These are phyloP conservation scores for Amanita pseudoporphyria DNA, from an alignment of 768 basidiomycete genomes.

Conservation along the genomic window DNA sequence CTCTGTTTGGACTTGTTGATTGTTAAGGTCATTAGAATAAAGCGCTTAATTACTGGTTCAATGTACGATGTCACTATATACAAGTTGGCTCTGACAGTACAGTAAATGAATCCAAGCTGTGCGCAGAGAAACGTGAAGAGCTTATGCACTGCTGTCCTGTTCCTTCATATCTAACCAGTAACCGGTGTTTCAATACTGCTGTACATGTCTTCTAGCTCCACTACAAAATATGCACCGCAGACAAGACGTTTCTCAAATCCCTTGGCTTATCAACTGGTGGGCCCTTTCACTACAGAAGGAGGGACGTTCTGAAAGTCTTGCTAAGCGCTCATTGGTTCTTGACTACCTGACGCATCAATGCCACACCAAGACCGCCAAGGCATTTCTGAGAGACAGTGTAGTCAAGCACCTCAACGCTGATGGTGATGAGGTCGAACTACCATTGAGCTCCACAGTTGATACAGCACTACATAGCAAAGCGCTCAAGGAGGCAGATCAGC, in stretches of 20 bases:
- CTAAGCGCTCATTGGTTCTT: slow-evolving; percentile 60
- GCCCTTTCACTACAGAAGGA: slow-evolving; percentile 4
- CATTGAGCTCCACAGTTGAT: slow-evolving; percentile 5
- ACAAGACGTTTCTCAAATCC: slow-evolving; percentile 22
- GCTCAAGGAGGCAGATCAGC: neutral
- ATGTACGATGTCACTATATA: neutral
- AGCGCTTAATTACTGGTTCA: neutral
- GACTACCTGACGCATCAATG: slow-evolving; percentile 72
- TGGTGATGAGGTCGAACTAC: slow-evolving; percentile 46
- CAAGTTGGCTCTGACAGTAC: neutral
- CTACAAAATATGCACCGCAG: too few relatives aligned
- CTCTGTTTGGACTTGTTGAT: slow-evolving; percentile 5
- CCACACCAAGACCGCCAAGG: slow-evolving; percentile 60
- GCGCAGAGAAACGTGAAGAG: neutral
- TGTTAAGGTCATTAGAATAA: neutral
- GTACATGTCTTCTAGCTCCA: neutral
- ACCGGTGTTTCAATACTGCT: neutral
- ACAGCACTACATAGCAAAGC: neutral
- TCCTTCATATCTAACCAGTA: slow-evolving; percentile 1
- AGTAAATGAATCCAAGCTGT: neutral
- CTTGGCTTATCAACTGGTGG: slow-evolving; percentile 37
- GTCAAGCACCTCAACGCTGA: slow-evolving; percentile 58
- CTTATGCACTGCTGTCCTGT: neutral
- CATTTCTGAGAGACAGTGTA: slow-evolving; percentile 55
- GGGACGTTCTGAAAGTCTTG: neutral